Evolutionary conservation across 805 yeast species (phyloP), one percentile per base, ranked within the genome.

Genomic region (Kuraishia ogatae): DNA sequence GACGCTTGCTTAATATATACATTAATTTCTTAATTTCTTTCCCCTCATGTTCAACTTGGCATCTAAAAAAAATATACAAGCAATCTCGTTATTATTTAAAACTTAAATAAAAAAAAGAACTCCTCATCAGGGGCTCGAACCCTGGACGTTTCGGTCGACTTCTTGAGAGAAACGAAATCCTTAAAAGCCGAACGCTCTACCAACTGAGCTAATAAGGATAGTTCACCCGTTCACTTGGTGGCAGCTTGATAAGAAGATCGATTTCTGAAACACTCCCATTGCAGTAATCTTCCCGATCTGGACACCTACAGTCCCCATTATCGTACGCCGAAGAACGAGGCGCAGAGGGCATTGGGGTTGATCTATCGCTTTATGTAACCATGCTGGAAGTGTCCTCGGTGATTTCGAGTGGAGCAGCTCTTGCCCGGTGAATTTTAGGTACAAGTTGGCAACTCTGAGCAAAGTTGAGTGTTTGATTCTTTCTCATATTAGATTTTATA

Each of bases 51-150:
- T n/a, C n/a, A n/a, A n/a, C n/a, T n/a, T n/a, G n/a, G n/a, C 82
- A 92, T 2, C 86, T 83, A 61, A 58, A 56, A 47, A 57, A 58
- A 39, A 49, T 17, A 28, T 23, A 28, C 17, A 26, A 11, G 13
- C 15, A n/a, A n/a, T n/a, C n/a, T n/a, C n/a, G n/a, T n/a, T n/a
- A n/a, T n/a, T 46, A 46, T 11, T 21, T 17, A 47, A 47, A 13
- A 15, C 26, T 23, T 47, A 51, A n/a, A n/a, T n/a, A n/a, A 22
- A 52, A 51, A 53, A 54, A 57, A 54, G 48, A 50, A 59, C 80
- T 76, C 80, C 80, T 73, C 67, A 75, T 74, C 79, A 75, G 81
- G 81, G 81, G 81, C 81, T 77, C 79, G 81, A 77, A 77, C 81
- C 81, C 81, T 75, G 79, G 81, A 77, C 81, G 75, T 77, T 77